A percentile compares a stretch with the other conserved stretches of the same genome.
phyloP scores from a whole-genome alignment of 169 alveolate species.

The Cryptosporidium bovis region DNA sequence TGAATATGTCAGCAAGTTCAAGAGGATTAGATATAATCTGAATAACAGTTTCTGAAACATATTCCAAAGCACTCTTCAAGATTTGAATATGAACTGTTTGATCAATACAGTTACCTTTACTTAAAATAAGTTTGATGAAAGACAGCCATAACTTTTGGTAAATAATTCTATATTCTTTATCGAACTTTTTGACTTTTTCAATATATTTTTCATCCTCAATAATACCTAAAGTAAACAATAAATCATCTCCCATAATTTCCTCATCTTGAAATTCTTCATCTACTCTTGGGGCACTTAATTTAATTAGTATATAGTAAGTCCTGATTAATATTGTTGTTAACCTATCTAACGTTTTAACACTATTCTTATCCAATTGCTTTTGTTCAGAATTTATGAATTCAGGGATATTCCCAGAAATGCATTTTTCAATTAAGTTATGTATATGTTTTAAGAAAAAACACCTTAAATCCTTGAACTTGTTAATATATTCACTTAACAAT shows the following conservation, averaged over 20 bases:
- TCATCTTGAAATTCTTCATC: background rate
- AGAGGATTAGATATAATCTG: conserved; percentile 57
- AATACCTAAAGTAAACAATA: background rate
- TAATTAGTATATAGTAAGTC: conserved; percentile 12
- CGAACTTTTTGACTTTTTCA: conserved; percentile 6
- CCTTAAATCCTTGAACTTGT: conserved; percentile 30
- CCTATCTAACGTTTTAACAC: background rate
- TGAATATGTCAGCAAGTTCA: conserved; percentile 51
- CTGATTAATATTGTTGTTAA: conserved; percentile 14
- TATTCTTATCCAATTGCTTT: background rate
- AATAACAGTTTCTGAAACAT: conserved; percentile 32
- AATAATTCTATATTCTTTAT: conserved; percentile 13
- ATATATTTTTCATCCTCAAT: background rate
- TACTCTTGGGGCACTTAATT: conserved; percentile 15
- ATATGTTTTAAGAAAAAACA: conserved; percentile 24
- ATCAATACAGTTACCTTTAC: background rate
- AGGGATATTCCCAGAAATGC: background rate
- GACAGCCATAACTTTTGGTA: conserved; percentile 55
- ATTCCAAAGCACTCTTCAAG: conserved; percentile 30
- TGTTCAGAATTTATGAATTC: background rate
- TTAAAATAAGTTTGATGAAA: conserved; percentile 4
- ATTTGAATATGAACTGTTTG: conserved; percentile 13
- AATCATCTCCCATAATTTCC: background rate
- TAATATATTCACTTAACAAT: conserved; percentile 33
- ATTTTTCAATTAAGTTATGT: conserved; percentile 11